phyloP scores from a whole-genome alignment of 345 rosid species.

The Schrenkiella parvula region DNA sequence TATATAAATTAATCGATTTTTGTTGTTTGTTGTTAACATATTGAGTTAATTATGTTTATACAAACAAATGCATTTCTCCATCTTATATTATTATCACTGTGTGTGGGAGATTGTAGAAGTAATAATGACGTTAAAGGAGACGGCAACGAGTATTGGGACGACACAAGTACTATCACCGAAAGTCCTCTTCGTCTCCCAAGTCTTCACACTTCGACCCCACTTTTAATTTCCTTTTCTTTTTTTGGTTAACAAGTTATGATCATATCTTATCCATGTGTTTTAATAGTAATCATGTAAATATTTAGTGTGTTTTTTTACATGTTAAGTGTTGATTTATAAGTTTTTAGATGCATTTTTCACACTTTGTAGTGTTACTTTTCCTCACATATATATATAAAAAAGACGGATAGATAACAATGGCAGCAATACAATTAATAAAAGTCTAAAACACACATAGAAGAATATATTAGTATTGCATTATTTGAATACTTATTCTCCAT shows the following conservation, averaged over 20 bases:
- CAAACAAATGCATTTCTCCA: constrained; percentile 11
- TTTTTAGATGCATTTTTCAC: background rate
- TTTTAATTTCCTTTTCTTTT: background rate
- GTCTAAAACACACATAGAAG: background rate
- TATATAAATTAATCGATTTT: background rate
- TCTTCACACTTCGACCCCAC: constrained; percentile 17
- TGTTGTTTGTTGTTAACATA: background rate
- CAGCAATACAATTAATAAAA: background rate
- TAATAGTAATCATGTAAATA: background rate
- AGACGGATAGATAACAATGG: background rate
- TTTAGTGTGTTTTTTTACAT: background rate
- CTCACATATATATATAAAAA: background rate
- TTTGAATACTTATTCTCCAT: background rate
- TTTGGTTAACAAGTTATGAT: background rate
- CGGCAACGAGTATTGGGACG: constrained; percentile 12
- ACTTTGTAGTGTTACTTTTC: constrained; percentile 7
- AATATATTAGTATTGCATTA: background rate
- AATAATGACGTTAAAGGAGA: constrained; percentile 14
- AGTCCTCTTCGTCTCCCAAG: constrained; percentile 14
- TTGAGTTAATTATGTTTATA: background rate
- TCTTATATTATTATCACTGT: background rate
- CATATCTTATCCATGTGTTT: background rate
- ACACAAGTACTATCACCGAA: constrained; percentile 34
- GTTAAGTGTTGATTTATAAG: background rate
- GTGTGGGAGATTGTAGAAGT: background rate